A percentile compares a stretch with the other conserved stretches of the same genome.
These are phyloP conservation scores for Coemansia sp. DNA, from an alignment of 192 early-diverging fungal species.

Conservation along the genomic window DNA sequence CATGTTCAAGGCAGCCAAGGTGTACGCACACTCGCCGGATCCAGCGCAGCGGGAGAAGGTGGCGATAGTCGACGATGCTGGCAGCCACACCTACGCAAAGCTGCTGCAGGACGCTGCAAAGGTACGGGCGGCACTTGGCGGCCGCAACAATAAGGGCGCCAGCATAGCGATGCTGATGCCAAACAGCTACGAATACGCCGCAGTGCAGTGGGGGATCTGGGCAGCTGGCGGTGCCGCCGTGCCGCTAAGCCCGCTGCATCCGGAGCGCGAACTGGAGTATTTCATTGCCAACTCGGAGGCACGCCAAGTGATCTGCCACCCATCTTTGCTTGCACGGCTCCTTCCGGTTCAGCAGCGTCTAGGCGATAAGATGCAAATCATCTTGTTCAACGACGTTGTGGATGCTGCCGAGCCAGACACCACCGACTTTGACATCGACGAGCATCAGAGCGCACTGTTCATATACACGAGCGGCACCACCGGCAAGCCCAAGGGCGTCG, in stretches of 20 bases:
- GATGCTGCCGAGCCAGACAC: not conserved
- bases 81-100: constrained; percentile 36
- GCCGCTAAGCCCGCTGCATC: constrained; percentile 70
- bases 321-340: constrained; percentile 26
- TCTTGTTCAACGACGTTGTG: constrained; percentile 16
- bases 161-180: constrained; percentile 52
- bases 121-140: constrained; percentile 31
- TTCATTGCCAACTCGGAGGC: constrained; percentile 66
- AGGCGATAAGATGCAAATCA: constrained; percentile 11
- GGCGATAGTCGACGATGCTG: constrained; percentile 41
- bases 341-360: constrained; percentile 41
- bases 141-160: constrained; percentile 23
- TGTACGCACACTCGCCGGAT: constrained; percentile 14
- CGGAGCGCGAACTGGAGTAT: constrained; percentile 72
- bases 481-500: constrained; percentile 79
- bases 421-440: constrained; percentile 25
- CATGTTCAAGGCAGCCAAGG: constrained; percentile 40
- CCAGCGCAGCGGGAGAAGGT: constrained; percentile 10
- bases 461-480: constrained; percentile 78
- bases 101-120: constrained; percentile 41
- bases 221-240: constrained; percentile 77
- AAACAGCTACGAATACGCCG: constrained; percentile 66
- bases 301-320: constrained; percentile 60
- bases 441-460: constrained; percentile 61
- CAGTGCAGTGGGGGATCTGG: constrained; percentile 73